Base-by-base conservation (phyloP, 2,329 filamentous ascomycete species). In the Purpureocillium lavendulum region DNA sequence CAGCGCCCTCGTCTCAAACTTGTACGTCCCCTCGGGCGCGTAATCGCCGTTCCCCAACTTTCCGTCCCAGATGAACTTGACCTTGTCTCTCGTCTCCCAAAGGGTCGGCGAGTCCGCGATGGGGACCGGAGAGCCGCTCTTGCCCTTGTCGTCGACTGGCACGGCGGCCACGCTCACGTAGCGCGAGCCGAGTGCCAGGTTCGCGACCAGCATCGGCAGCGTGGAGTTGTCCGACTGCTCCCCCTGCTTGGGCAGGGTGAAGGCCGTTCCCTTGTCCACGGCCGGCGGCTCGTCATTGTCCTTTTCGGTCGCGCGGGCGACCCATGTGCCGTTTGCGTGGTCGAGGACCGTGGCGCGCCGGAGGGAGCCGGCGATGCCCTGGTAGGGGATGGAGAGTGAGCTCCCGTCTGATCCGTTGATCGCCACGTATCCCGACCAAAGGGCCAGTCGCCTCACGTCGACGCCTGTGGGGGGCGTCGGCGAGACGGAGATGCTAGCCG, bases 21-120 rank as follows among this genome's bases (percentile, higher is more conserved):
- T 34, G 57, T 73, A 72, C 7, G 45, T 43, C 11, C 67, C 69
- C 6, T 57, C 54, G 6, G 64, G 59, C 5, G 59, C 67, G 36
- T 64, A 67, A 2, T 45, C 53, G 16, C 64, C 67, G 14, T 65
- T 58, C 1, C 54, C 55, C 5, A 72, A 48, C 35, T 51, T 51
- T 21, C 69, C 69, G 42, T 68, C 60, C 60, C 66, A 73, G 6
- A 28, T 41, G 5, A 51, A 11, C 13, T 45, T 33, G 41, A 49
- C 16, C 36, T 39, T 13, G 39, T 42, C 41, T 28, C 46, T 41
- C 14, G 45, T 34, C 14, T 41, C 18, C 38, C 40, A 50, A 54
- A 61, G 21, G 12, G 26, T 17, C 47, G 67, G 68, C 35, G 61
- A 62, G 15, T 45, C 52, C 8, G 56, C 48, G 36, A 66, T 40